Evolutionary conservation across 352 stramenopile species (phyloP), one percentile per base, ranked within the genome.

Genomic region (Pythium volutum): DNA sequence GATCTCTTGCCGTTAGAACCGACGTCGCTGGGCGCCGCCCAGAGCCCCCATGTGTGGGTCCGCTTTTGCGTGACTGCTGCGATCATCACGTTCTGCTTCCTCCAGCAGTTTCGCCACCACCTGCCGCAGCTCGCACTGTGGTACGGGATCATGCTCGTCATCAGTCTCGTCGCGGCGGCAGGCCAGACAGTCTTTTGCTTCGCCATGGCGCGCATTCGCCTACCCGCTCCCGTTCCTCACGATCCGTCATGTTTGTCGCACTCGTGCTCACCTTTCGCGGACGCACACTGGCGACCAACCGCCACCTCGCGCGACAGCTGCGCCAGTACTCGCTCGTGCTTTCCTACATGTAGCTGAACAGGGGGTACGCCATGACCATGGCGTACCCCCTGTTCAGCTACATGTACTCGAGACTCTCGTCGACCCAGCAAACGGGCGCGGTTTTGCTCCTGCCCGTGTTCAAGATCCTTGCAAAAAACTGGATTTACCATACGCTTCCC

Each of bases 191-290:
- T 16, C 6, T 38, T 22, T 11, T 29, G 22, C 22, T 50, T 38
- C 16, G 29, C 20, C 2, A 49, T 52, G 49, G 26, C 59, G 4
- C 20, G 26, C 43, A 16, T 68, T 81, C 23, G 73, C 59, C 2
- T 79, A 75, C 31, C 73, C 70, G 11, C 16, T 81, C 14, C 70
- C 73, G 16, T 84, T 84, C 43, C 69, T 66, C n/a, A 66, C 79
- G 9, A 38, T 78, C 25, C 47, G 0, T 69, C 74, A 22, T 71
- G 64, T 14, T 75, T 20, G 36, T 55, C 12, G n/a, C 46, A 1
- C 1, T 4, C 0, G 16, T 63, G 8, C 55, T 60, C 26, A 0
- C 59, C 3, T 41, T 59, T 16, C 33, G 26, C 8, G 49, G 59
- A n/a, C n/a, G n/a, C n/a, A n/a, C n/a, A n/a, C n/a, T n/a, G n/a